Percentiles rank a stretch among this genome's conserved stretches.
Conservation (phyloP, 208 protist species). For the Strigomonas culicis region DNA sequence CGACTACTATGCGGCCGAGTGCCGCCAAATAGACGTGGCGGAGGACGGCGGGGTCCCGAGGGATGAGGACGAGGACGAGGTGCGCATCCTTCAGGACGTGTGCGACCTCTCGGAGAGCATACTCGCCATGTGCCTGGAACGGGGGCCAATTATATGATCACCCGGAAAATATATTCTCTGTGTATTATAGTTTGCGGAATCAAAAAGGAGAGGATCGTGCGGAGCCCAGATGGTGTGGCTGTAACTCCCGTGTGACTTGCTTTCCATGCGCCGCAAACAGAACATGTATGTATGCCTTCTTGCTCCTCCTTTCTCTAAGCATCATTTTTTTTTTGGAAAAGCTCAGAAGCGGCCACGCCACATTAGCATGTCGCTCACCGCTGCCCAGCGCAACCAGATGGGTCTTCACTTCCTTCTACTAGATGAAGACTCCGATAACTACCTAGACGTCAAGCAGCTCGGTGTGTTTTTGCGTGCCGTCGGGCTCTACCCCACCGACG, state of each 20-base stretch:
- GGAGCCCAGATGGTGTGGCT: background rate
- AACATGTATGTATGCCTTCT: too few species aligned
- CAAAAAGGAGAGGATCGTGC: background rate
- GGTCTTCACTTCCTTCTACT: constrained; percentile 98
- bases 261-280: too few species aligned
- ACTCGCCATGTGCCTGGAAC: constrained; percentile 2
- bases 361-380: constrained; percentile 71
- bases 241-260: background rate
- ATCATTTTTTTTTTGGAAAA: too few species aligned
- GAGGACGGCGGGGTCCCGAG: constrained; percentile 9
- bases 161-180: background rate
- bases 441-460: constrained; percentile 97
- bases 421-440: constrained; percentile 98
- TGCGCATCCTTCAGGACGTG: constrained; percentile 4
- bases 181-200: constrained; percentile 8
- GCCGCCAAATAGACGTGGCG: constrained; percentile 13
- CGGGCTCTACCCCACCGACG: constrained; percentile 95
- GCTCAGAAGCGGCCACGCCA: too few species aligned
- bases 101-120: constrained; percentile 15
- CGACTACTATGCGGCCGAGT: constrained; percentile 20
- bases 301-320: too few species aligned
- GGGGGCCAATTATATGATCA: background rate
- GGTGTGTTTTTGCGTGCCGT: constrained; percentile 98
- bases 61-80: constrained; percentile 18
- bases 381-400: constrained; percentile 98